Evolutionary conservation across 176 grass and related monocot genomes (phyloP).

Genomic region (Carex littledalei): DNA sequence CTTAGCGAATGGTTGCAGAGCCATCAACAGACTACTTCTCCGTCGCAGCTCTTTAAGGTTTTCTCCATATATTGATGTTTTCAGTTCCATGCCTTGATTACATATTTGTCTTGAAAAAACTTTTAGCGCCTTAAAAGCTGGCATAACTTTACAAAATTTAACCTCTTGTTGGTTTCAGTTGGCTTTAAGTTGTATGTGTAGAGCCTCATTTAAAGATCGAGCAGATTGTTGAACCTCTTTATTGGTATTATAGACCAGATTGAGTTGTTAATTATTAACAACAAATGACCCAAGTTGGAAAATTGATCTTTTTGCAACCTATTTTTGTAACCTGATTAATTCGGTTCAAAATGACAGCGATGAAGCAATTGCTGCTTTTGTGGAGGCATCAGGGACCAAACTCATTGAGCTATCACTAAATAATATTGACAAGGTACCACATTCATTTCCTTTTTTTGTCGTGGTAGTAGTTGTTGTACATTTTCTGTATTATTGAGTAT

Average conservation of each 20-base stretch:
- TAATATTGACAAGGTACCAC: conserved; percentile 63
- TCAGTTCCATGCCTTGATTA: background rate
- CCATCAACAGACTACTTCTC: background rate
- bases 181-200: conserved; percentile 38
- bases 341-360: conserved; percentile 43
- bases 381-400: conserved; percentile 76
- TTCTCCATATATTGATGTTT: background rate
- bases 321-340: background rate
- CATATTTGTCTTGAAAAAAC: conserved; percentile 49
- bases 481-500: background rate
- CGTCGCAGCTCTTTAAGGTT: conserved; percentile 21
- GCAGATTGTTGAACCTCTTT: background rate
- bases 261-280: background rate
- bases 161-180: conserved; percentile 50
- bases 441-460: conserved; percentile 12
- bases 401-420: conserved; percentile 76
- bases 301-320: background rate
- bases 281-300: background rate
- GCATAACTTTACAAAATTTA: conserved; percentile 36
- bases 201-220: conserved; percentile 30
- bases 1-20: conserved; percentile 10
- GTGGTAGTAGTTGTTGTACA: background rate
- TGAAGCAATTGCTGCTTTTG: conserved; percentile 60
- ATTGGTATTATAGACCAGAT: background rate
- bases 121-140: conserved; percentile 47